A percentile compares a stretch with the other conserved stretches of the same genome.
phyloP scores from a whole-genome alignment of 2,329 filamentous ascomycete genomes.

The Pleurostoma richardsiae region DNA sequence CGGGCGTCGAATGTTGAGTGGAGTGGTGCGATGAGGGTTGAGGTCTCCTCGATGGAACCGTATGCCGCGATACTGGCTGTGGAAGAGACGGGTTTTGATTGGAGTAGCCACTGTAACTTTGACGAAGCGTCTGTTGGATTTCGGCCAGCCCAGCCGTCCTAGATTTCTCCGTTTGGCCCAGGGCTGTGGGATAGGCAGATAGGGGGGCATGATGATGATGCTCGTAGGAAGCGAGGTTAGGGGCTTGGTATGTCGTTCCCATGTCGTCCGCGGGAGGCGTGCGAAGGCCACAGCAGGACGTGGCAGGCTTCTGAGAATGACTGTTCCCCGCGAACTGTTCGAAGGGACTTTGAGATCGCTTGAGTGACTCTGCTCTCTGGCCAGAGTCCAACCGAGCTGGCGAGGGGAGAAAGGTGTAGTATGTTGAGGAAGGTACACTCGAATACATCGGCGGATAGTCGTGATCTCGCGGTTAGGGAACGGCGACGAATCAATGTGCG shows the following conservation, averaged over 20 bases:
- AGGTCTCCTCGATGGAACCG: constrained; percentile 11
- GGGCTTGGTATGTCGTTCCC: constrained; percentile 45
- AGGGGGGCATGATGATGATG: constrained; percentile 32
- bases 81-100: constrained; percentile 19
- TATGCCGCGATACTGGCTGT: constrained; percentile 15
- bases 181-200: constrained; percentile 28
- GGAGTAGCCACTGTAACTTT: neutral
- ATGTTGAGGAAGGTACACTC: too few relatives aligned
- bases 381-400: too few relatives aligned
- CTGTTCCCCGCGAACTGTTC: too few relatives aligned
- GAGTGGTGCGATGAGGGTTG: constrained; percentile 24
- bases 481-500: too few relatives aligned
- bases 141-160: constrained; percentile 25
- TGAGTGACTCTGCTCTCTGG: too few relatives aligned
- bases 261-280: constrained; percentile 49
- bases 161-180: constrained; percentile 26
- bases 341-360: too few relatives aligned
- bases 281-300: constrained; percentile 30
- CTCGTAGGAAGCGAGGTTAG: constrained; percentile 40
- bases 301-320: too few relatives aligned
- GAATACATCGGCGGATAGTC: too few relatives aligned
- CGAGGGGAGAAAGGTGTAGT: too few relatives aligned
- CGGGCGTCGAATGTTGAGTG: constrained; percentile 31
- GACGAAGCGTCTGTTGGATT: constrained; percentile 5
- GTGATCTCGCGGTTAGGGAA: too few relatives aligned